Evolutionary conservation across 805 yeast genomes (phyloP).

Genomic region (Yarrowia sp.): DNA sequence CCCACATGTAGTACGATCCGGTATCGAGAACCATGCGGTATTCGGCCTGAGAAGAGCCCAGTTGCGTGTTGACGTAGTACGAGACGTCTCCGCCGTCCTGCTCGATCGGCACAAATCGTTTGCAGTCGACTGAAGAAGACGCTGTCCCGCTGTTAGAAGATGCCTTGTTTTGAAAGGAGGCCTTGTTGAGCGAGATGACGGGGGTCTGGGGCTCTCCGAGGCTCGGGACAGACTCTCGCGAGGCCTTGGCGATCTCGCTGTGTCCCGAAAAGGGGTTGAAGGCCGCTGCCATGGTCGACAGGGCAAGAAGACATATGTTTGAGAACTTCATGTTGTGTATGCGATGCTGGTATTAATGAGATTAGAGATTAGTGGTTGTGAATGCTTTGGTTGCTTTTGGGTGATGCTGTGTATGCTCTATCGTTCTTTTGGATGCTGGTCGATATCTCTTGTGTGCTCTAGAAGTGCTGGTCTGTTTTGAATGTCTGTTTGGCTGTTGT

Average conservation of each 20-base stretch:
- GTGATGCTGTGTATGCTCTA: background rate
- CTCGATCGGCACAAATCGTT: constrained; percentile 27
- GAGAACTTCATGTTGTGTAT: background rate
- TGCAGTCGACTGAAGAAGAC: background rate
- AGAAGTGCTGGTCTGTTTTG: no score
- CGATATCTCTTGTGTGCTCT: no score
- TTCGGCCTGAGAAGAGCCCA: constrained; percentile 36
- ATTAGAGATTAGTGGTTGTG: no score
- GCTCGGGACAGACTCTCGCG: background rate
- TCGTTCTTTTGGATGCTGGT: no score
- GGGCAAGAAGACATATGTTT: background rate
- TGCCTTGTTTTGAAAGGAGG: background rate
- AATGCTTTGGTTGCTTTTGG: no score
- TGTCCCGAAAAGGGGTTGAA: background rate
- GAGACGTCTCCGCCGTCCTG: constrained; percentile 36
- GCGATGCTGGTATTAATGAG: background rate
- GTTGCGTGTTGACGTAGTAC: constrained; percentile 33
- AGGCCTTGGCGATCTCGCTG: background rate
- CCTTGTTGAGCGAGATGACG: no score
- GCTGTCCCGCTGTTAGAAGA: background rate
- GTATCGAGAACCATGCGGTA: constrained; percentile 61
- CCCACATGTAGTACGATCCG: constrained; percentile 64
- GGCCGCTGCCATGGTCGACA: background rate
- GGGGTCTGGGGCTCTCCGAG: background rate
- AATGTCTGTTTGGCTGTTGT: background rate